Evolutionary conservation across 2,329 filamentous ascomycete genomes (phyloP), one percentile per base, ranked within the genome.

Genomic region (Penicillium sp.): DNA sequence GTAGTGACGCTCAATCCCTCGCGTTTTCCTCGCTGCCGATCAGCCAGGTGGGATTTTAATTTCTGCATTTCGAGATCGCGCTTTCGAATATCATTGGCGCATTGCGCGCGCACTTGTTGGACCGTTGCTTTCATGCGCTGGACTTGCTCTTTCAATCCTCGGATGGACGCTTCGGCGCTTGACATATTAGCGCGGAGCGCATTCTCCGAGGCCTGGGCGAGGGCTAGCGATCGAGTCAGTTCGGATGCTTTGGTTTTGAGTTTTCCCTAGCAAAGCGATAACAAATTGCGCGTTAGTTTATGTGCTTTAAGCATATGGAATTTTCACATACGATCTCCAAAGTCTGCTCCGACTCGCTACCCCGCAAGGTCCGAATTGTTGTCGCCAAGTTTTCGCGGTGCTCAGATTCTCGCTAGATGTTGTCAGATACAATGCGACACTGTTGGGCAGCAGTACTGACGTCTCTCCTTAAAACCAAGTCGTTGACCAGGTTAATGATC

Each of bases 401-500:
- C 62, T 95, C 90, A 61, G 92, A 90, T 75, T 97, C 93, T 72
- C 91, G 90, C 90, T 96, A 74, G 47, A 37, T 29, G 11, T 31
- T 56, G 55, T 65, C 45, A 60, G 62, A 53, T 10, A 4, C 19
- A 50, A 54, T 49, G 48, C 37, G 27, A 46, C 57, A 50, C 26
- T 6, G 19, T 27, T 11, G 14, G 33, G n/a, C 50, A 55, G 22
- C 21, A 47, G 6, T 24, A 80, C 87, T 67, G 80, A 96, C 91
- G 74, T 99, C 95, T 80, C 93, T 86, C 64, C 93, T 86, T 58
- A 97, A 74, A 57, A 99, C 91, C 65, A 99, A 77, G 71, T 99
- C 95, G 75, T 99, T 96, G 49, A 99, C 87, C 24, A 99, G 83
- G 71, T 93, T 90, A 78, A 99, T 96, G 66, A 98, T 88, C 64